A percentile compares a stretch with the other conserved stretches of the same genome.
Conservation (phyloP, 768 basidiomycete genomes). For the Rhizopogon vesiculosus region DNA sequence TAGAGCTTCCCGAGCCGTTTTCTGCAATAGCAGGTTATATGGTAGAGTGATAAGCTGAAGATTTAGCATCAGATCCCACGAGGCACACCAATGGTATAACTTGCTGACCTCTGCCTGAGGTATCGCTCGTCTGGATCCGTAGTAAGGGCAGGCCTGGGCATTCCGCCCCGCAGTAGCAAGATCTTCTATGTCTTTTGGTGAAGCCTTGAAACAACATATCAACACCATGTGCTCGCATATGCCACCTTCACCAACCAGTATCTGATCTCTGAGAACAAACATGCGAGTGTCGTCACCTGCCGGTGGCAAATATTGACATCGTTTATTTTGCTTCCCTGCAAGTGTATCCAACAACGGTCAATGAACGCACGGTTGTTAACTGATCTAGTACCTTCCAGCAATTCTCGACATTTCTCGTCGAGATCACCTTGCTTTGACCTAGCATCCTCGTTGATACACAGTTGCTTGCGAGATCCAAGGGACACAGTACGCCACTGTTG, state of each 20-base stretch:
- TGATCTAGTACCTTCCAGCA: constrained; percentile 52
- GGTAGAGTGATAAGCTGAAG: constrained; percentile 83
- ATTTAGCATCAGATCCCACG: neutral
- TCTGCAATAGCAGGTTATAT: constrained; percentile 87
- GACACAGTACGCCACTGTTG: constrained; percentile 61
- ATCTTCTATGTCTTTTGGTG: constrained; percentile 93
- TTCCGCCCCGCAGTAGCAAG: constrained; percentile 69
- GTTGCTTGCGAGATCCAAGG: constrained; percentile 83
- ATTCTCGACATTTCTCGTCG: constrained; percentile 84
- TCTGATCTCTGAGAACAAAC: constrained; percentile 83
- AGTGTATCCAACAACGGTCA: constrained; percentile 1
- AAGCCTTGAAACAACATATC: constrained; percentile 46
- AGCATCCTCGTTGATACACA: constrained; percentile 88
- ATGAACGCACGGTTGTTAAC: neutral
- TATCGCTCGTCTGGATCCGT: constrained; percentile 83
- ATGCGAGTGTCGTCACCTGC: constrained; percentile 63
- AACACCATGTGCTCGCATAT: neutral
- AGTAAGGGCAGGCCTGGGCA: constrained; percentile 83
- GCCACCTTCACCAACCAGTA: constrained; percentile 46
- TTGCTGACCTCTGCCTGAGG: constrained; percentile 78
- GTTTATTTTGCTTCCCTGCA: constrained; percentile 56
- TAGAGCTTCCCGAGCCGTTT: constrained; percentile 77
- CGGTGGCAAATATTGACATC: constrained; percentile 76
- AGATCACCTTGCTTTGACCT: constrained; percentile 60
- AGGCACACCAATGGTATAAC: neutral